Evolutionary conservation across 2,329 filamentous ascomycete species (phyloP).

Genomic region (Fusarium setosum): DNA sequence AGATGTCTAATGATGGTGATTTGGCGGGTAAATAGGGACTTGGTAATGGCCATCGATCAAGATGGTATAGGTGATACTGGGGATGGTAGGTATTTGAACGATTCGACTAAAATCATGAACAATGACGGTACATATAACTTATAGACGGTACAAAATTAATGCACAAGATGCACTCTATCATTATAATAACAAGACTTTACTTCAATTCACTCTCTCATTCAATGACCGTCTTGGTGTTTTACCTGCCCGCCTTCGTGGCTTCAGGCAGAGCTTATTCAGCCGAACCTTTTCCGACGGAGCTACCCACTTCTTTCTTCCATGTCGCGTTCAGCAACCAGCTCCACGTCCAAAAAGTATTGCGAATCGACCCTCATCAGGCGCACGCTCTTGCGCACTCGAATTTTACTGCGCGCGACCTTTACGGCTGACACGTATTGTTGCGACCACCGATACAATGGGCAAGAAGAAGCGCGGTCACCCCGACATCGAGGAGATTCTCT

Average conservation of each 20-base stretch:
- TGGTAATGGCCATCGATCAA: constrained; percentile 11
- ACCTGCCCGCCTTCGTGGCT: background rate
- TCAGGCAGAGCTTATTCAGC: constrained; percentile 20
- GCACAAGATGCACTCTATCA: background rate
- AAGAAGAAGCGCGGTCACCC: constrained; percentile 92
- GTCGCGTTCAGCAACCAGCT: constrained; percentile 40
- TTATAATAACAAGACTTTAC: too few relatives aligned
- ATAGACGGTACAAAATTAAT: constrained; percentile 33
- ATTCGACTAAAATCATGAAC: constrained; percentile 5
- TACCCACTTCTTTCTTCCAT: constrained; percentile 40
- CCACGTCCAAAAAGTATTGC: constrained; percentile 35
- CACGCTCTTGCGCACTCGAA: constrained; percentile 25
- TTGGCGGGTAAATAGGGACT: constrained; percentile 12
- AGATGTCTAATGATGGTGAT: constrained; percentile 24
- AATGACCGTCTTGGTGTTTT: background rate
- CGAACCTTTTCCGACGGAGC: constrained; percentile 43
- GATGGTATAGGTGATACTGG: constrained; percentile 1
- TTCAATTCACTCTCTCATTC: background rate
- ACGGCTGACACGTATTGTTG: background rate
- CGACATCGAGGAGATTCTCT: constrained; percentile 87
- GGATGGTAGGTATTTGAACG: background rate
- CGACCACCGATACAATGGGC: constrained; percentile 65
- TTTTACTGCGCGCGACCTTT: constrained; percentile 17
- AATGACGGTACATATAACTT: constrained; percentile 17
- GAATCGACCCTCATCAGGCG: constrained; percentile 25